Evolutionary conservation across 139 green algal genomes (phyloP), one percentile per base, ranked within the genome.

Genomic region (Chloropicon primus): DNA sequence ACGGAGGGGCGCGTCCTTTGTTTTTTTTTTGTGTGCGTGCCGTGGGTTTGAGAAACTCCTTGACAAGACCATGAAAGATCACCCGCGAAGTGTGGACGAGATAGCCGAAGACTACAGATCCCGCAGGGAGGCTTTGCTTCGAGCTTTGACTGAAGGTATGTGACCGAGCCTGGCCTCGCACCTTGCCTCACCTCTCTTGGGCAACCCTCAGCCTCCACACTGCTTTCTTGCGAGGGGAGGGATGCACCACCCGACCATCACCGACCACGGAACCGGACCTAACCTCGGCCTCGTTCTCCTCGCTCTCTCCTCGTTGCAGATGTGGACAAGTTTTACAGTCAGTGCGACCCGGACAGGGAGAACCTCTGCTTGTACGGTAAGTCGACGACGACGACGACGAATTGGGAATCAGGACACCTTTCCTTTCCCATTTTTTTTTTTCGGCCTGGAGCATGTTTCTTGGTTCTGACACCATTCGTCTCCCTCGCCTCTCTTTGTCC

Each of bases 311-410:
- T 72, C 22, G 71, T 1, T 5, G 27, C 75, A 80, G 77, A 82
- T 1, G 26, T 78, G n/a, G 27, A 82, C 25, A n/a, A 17, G 5
- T 90, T 98, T 2, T 96, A 91, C 74, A 77, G 86, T 1, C 72
- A 85, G 0, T 93, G 87, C 71, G 89, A 97, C 72, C 94, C 95
- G 1, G 89, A 96, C 27, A 87, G 86, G 27, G 95, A 98, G n/a
- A 99, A 99, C 83, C 84, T 98, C 25, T 99, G 93, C 80, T 83
- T 99, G 21, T 98, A 98, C 82, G 94, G 89, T 94, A 76, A 75
- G 85, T 27, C 22, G 26, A 26, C 72, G 74, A 29, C 29, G 72
- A 81, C 79, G 24, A 2, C 71, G 17, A n/a, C n/a, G n/a, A n/a
- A n/a, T n/a, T n/a, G n/a, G n/a, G n/a, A n/a, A n/a, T n/a, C n/a